These are phyloP conservation scores for Telfairia occidentalis DNA, from an alignment of 331 rosid genomes.

Conservation along the genomic window DNA sequence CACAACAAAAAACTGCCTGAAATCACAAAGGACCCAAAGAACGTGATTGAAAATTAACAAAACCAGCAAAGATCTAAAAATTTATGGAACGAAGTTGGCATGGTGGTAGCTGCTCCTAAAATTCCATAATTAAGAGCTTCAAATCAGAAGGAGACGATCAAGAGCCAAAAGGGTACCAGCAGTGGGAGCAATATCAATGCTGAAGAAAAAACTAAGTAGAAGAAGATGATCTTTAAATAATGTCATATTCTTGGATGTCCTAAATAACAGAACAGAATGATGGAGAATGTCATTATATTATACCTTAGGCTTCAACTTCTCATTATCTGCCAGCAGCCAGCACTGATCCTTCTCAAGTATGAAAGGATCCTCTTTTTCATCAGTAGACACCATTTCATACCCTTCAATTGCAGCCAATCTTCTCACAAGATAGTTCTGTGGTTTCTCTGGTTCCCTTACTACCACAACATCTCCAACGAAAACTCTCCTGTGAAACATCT, in stretches of 20 bases:
- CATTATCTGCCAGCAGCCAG: conserved; percentile 91
- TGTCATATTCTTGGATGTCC: too few relatives aligned
- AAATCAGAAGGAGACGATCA: neutral
- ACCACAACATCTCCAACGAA: conserved; percentile 91
- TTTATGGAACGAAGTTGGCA: neutral
- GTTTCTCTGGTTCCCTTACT: conserved; percentile 68
- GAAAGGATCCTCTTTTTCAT: conserved; percentile 78
- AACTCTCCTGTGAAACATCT: conserved; percentile 48
- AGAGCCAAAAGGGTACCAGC: neutral
- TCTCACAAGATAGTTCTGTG: conserved; percentile 54
- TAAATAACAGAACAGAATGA: neutral
- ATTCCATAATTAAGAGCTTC: neutral
- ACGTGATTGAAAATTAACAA: neutral
- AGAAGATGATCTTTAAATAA: too few relatives aligned
- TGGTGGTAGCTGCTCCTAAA: neutral
- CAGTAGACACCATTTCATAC: conserved; percentile 69
- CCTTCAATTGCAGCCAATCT: conserved; percentile 89
- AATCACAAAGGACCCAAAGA: neutral
- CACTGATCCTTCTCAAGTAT: conserved; percentile 67
- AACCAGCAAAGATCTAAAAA: neutral
- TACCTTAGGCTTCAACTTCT: conserved; percentile 75
- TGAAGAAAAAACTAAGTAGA: neutral
- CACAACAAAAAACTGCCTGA: neutral
- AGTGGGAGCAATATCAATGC: neutral
- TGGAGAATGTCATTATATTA: neutral